phyloP scores from a whole-genome alignment of 2,329 filamentous ascomycete genomes.

The Amesomyces nigricolor region DNA sequence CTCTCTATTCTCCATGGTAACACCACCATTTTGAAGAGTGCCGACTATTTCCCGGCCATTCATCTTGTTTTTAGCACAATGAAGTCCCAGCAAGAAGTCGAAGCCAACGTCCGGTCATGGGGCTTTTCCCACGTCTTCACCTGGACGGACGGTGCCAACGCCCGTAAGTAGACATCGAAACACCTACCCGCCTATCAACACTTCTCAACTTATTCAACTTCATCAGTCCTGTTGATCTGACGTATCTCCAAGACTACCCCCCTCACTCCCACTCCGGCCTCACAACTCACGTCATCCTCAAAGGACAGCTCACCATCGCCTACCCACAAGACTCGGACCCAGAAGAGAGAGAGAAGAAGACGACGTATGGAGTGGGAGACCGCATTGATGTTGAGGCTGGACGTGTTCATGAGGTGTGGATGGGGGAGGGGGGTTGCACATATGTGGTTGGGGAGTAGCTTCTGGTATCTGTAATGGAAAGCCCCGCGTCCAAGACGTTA shows the following conservation, averaged over 20 bases:
- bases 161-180: conserved; percentile 40
- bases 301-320: conserved; percentile 59
- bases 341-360: conserved; percentile 48
- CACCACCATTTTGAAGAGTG: too few species aligned
- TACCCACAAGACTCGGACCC: conserved; percentile 56
- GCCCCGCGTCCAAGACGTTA: neutral
- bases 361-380: conserved; percentile 54
- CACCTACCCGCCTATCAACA: neutral
- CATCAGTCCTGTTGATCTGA: neutral
- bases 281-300: conserved; percentile 64
- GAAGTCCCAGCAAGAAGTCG: conserved; percentile 44
- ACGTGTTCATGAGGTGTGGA: conserved; percentile 63
- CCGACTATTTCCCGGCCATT: too few species aligned
- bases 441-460: conserved; percentile 55
- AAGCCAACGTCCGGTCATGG: conserved; percentile 61
- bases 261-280: conserved; percentile 60
- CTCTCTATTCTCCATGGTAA: neutral
- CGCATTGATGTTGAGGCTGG: conserved; percentile 62
- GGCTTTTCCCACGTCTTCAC: conserved; percentile 65
- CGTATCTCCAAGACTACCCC: conserved; percentile 45
- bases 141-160: conserved; percentile 55
- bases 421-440: conserved; percentile 60
- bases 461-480: too few species aligned
- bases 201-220: too few species aligned
- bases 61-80: neutral